A percentile compares a stretch with the other conserved stretches of the same genome.
These are phyloP conservation scores for Meripilus lineatus DNA, from an alignment of 1,284 basidiomycete genomes.

Conservation along the genomic window DNA sequence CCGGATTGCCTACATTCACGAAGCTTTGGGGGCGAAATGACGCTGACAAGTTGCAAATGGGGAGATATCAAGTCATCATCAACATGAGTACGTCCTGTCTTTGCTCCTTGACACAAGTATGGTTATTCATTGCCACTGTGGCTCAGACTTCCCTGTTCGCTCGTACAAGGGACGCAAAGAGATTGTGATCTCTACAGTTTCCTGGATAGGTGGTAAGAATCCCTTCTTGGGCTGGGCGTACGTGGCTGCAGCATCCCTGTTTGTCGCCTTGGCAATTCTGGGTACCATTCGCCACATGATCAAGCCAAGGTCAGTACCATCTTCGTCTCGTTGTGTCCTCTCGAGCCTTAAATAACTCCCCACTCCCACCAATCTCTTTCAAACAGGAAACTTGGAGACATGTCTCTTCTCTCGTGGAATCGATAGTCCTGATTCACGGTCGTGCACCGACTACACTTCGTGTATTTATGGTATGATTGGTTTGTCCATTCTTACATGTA, in stretches of 20 bases:
- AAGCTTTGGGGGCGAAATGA: slow-evolving; percentile 96
- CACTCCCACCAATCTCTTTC: slow-evolving; percentile 2
- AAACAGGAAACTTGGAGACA: slow-evolving; percentile 71
- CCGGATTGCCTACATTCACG: slow-evolving; percentile 94
- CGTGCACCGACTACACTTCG: too few species aligned
- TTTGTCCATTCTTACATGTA: too few species aligned
- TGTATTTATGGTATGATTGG: too few species aligned
- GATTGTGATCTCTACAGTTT: slow-evolving; percentile 93
- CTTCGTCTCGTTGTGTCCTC: slow-evolving; percentile 26
- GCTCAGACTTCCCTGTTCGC: slow-evolving; percentile 87
- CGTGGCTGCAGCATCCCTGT: slow-evolving; percentile 84
- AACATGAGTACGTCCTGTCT: slow-evolving; percentile 67
- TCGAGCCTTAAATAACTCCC: not conserved
- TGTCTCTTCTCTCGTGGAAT: slow-evolving; percentile 87
- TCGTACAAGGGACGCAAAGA: slow-evolving; percentile 95
- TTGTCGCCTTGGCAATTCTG: slow-evolving; percentile 81
- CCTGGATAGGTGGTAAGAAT: slow-evolving; percentile 98
- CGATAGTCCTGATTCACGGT: too few species aligned
- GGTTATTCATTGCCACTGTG: not conserved
- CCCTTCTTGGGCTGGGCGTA: slow-evolving; percentile 98
- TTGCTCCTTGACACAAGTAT: not conserved
- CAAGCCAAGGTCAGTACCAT: slow-evolving; percentile 74
- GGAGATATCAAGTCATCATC: slow-evolving; percentile 75
- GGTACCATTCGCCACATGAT: slow-evolving; percentile 92
- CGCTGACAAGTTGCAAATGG: slow-evolving; percentile 63